These are phyloP conservation scores for Lavandula angustifolia DNA, from an alignment of 257 asterid genomes.

Conservation along the genomic window DNA sequence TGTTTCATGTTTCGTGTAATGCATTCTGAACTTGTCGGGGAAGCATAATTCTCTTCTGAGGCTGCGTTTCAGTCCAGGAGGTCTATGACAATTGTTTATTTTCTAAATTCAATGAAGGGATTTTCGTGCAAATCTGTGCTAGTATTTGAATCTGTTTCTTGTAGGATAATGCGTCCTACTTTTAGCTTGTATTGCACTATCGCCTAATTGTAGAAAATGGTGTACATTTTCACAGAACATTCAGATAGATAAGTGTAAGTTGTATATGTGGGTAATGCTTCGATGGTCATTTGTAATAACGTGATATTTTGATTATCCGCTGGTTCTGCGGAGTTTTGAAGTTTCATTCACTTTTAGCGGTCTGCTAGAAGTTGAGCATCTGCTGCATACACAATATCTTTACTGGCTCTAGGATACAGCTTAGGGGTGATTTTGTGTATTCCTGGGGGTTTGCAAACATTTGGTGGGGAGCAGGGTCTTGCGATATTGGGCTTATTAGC, in stretches of 20 bases:
- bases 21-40: too few species aligned
- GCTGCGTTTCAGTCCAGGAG: neutral
- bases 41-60: too few species aligned
- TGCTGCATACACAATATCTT: neutral
- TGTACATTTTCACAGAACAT: neutral
- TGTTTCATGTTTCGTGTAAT: too few species aligned
- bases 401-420: too few species aligned
- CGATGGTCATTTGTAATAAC: slow-evolving; percentile 1
- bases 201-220: neutral
- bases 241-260: neutral
- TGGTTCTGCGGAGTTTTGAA: neutral
- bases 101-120: slow-evolving; percentile 4
- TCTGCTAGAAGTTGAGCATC: neutral
- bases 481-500: neutral
- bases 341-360: neutral
- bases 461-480: neutral
- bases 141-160: slow-evolving; percentile 3
- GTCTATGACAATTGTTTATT: slow-evolving; percentile 1
- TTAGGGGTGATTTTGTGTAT: too few species aligned
- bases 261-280: slow-evolving; percentile 9
- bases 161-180: neutral
- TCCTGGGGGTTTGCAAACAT: too few species aligned
- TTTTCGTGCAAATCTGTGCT: neutral
- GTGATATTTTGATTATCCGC: slow-evolving; percentile 1
- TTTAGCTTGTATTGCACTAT: slow-evolving; percentile 8